Base-by-base conservation (phyloP, 305 asterid species). In the Withania somnifera region DNA sequence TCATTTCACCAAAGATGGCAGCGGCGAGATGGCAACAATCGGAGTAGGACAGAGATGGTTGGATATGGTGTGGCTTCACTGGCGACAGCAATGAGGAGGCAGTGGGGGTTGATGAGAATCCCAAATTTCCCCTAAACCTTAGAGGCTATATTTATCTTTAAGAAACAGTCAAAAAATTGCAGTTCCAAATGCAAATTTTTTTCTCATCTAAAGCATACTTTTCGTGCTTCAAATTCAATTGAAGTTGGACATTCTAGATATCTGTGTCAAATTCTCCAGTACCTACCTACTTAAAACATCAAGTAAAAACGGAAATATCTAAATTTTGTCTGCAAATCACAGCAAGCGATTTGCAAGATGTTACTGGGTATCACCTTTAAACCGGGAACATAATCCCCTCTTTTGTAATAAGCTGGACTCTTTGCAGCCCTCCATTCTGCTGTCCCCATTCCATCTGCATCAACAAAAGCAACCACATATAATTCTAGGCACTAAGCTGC, bases 381-480 rank as follows among this genome's bases (percentile, higher is more conserved):
- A 40, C 98, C 98, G 11, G 97, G 98, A 87, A 89, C 98, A 88
- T 94, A 94, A 87, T 94, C 98, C 77, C 98, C 98, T 90, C 98
- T 92, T 92, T 94, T 94, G 90, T 93, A 94, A 87, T 94, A 94
- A 45, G 98, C 83, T 7, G 97, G 97, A 85, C 94, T 93, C 86
- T 93, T 94, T 6, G 98, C 97, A 34, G 95, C 94, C 87, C 98
- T 94, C 98, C 97, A 94, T 83, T 94, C 98, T 77, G 98, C 98
- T 24, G 97, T 94, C 69, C 98, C 98, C 97, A 94, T 94, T 56
- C 98, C 98, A 88, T 94, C 98, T 94, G 91, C 83, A 71, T 42
- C 36, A 32, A 79, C 81, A 53, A 80, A 79, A 60, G 20, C 53
- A 34, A 78, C 3, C 68, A 56, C 2, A 9, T 7, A 26, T 54